A percentile compares a stretch with the other conserved stretches of the same genome.
phyloP scores from a whole-genome alignment of 768 basidiomycete species.

The Leccinum broughii region DNA sequence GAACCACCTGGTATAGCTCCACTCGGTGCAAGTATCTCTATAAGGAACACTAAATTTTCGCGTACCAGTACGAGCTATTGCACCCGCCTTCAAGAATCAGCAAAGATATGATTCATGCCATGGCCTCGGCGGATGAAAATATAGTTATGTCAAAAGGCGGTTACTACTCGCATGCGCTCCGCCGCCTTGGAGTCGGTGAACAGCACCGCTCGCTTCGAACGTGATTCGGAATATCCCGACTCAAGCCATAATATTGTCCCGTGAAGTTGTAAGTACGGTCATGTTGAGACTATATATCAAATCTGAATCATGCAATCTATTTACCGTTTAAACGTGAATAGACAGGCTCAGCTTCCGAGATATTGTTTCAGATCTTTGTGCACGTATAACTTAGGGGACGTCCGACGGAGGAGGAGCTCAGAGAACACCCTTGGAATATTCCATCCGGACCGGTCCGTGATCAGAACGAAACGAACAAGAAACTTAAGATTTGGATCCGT shows the following conservation, averaged over 20 bases:
- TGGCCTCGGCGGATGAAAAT: background rate
- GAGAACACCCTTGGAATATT: background rate
- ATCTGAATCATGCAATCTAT: background rate
- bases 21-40: background rate
- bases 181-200: background rate
- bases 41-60: no score
- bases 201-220: background rate
- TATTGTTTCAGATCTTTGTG: background rate
- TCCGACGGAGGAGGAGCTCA: background rate
- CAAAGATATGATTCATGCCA: no score
- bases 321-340: background rate
- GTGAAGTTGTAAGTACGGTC: background rate
- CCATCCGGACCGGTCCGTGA: background rate
- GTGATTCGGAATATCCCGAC: background rate
- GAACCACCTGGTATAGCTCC: no score
- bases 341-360: background rate
- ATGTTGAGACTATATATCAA: background rate
- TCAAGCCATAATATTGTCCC: background rate
- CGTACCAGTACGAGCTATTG: no score
- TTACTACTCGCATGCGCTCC: background rate
- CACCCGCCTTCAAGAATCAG: background rate
- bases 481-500: background rate
- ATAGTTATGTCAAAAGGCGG: background rate
- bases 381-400: background rate
- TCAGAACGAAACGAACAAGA: background rate